Evolutionary conservation across 2,329 filamentous ascomycete genomes (phyloP).

Genomic region (Alternaria angustiovoidea): DNA sequence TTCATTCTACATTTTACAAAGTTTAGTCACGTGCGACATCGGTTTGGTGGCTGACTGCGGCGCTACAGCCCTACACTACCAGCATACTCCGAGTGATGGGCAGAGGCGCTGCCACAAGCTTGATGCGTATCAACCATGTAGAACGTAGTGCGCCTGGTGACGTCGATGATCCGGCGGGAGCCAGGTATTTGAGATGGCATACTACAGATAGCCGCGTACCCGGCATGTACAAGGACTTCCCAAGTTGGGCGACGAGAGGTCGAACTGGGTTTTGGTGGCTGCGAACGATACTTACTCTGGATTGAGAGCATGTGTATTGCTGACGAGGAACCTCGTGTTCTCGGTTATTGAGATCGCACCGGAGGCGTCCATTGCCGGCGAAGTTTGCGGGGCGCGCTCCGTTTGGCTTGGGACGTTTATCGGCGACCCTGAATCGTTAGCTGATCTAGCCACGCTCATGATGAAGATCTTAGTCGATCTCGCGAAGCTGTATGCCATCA

Average conservation of each 20-base stretch:
- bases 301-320: background rate
- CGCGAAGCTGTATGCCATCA: background rate
- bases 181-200: background rate
- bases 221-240: background rate
- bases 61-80: background rate
- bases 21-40: background rate
- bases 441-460: background rate
- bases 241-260: background rate
- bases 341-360: background rate
- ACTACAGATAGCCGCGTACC: background rate
- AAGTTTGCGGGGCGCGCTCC: background rate
- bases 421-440: background rate
- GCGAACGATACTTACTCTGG: background rate
- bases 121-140: background rate
- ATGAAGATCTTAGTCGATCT: background rate
- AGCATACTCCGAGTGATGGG: background rate
- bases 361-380: background rate
- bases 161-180: background rate
- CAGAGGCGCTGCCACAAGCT: background rate
- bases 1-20: background rate
- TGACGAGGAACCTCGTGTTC: background rate
- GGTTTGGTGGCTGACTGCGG: background rate
- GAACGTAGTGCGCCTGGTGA: background rate
- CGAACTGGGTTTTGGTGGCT: background rate
- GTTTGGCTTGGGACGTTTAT: background rate